Conservation (phyloP, 177 flowering plant species). For the Vitis hybrid region DNA sequence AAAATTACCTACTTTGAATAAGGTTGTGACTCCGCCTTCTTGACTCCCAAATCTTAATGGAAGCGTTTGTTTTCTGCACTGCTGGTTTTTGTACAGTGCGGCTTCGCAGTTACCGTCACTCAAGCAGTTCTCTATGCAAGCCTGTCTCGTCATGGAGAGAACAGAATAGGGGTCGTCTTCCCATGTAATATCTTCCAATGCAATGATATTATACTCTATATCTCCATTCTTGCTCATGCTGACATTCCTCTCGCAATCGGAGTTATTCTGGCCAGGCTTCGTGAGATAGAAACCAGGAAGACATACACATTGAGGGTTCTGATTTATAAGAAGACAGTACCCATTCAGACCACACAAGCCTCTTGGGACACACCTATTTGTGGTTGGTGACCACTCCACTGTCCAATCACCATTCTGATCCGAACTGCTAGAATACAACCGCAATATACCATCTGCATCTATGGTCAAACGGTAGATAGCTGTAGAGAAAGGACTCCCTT, state of each 20-base stretch:
- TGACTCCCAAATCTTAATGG: conserved; percentile 23
- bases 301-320: conserved; percentile 17
- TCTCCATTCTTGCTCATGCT: neutral
- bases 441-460: conserved; percentile 16
- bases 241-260: conserved; percentile 23
- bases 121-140: conserved; percentile 20
- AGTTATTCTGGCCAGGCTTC: neutral
- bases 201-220: neutral
- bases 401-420: conserved; percentile 3
- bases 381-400: conserved; percentile 3
- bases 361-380: neutral
- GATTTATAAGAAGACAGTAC: neutral
- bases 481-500: neutral
- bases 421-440: conserved; percentile 7
- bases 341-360: conserved; percentile 16
- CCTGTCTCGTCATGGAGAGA: neutral
- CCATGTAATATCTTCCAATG: neutral
- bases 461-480: conserved; percentile 2
- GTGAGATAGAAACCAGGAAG: conserved; percentile 24
- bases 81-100: conserved; percentile 5
- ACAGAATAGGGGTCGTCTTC: conserved; percentile 8
- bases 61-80: conserved; percentile 24
- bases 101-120: conserved; percentile 30
- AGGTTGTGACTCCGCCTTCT: neutral
- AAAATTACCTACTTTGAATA: conserved; percentile 12